phyloP scores from a whole-genome alignment of 2,329 filamentous ascomycete species.

The Byssochlamys sp. region DNA sequence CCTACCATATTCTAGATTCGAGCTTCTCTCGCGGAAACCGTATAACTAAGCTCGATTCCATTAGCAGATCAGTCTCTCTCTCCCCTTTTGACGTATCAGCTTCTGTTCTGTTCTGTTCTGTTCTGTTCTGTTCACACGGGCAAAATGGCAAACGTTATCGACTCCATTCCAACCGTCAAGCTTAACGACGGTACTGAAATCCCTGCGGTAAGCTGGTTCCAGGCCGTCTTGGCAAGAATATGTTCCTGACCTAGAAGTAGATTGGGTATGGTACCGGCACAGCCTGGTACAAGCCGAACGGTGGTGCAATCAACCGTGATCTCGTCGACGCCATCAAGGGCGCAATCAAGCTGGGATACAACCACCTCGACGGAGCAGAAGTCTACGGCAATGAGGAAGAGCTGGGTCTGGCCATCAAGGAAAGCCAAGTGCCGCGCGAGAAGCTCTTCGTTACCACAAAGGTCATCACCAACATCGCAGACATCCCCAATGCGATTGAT shows the following conservation, averaged over 20 bases:
- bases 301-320: slow-evolving; percentile 42
- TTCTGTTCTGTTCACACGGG: background rate
- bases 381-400: slow-evolving; percentile 43
- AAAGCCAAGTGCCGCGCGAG: slow-evolving; percentile 37
- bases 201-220: slow-evolving; percentile 39
- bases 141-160: slow-evolving; percentile 14
- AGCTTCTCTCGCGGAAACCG: background rate
- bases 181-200: slow-evolving; percentile 49
- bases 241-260: slow-evolving; percentile 20
- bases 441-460: slow-evolving; percentile 50
- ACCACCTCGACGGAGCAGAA: slow-evolving; percentile 56
- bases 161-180: slow-evolving; percentile 38
- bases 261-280: slow-evolving; percentile 56
- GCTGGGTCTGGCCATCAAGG: slow-evolving; percentile 40
- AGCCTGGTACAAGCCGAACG: slow-evolving; percentile 51
- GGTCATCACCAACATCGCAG: slow-evolving; percentile 42
- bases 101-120: background rate
- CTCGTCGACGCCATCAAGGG: slow-evolving; percentile 48
- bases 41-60: background rate
- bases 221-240: background rate
- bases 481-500: slow-evolving; percentile 48
- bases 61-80: background rate
- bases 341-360: slow-evolving; percentile 51
- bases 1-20: background rate
- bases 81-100: background rate